phyloP scores from a whole-genome alignment of 306 rosid genomes.

The Casuarina glauca region DNA sequence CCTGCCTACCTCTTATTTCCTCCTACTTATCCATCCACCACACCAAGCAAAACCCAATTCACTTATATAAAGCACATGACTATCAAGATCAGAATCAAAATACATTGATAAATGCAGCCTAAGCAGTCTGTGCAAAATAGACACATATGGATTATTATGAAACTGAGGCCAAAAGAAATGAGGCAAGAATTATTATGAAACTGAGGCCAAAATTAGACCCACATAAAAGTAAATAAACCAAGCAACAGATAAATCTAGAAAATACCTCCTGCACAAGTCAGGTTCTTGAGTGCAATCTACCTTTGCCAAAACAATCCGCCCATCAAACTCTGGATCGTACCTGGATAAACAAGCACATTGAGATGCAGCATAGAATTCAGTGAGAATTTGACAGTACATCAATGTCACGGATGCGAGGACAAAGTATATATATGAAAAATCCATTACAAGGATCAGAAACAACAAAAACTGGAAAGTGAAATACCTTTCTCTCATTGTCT shows the following conservation, averaged over 20 bases:
- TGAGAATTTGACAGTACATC: conserved; percentile 5
- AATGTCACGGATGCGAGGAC: conserved; percentile 10
- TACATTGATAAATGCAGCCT: neutral
- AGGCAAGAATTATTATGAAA: neutral
- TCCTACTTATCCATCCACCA: too few species aligned
- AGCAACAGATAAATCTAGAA: neutral
- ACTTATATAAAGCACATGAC: neutral
- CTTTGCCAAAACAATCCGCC: conserved; percentile 76
- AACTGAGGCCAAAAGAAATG: neutral
- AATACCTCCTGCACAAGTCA: conserved; percentile 87
- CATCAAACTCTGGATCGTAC: conserved; percentile 91
- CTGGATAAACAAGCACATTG: conserved; percentile 43
- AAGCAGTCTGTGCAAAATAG: neutral
- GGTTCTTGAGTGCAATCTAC: conserved; percentile 83
- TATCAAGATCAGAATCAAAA: neutral
- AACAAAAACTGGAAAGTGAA: conserved; percentile 25
- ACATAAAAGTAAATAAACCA: conserved; percentile 12
- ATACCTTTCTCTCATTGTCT: conserved; percentile 78
- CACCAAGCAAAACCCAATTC: too few species aligned
- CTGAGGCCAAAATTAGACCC: neutral
- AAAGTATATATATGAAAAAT: conserved; percentile 19
- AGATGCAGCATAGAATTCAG: conserved; percentile 17
- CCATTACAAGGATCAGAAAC: conserved; percentile 28
- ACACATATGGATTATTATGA: neutral
- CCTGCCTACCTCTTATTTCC: neutral